phyloP scores from a whole-genome alignment of 257 asterid genomes.

The Salvia miltiorrhiza region DNA sequence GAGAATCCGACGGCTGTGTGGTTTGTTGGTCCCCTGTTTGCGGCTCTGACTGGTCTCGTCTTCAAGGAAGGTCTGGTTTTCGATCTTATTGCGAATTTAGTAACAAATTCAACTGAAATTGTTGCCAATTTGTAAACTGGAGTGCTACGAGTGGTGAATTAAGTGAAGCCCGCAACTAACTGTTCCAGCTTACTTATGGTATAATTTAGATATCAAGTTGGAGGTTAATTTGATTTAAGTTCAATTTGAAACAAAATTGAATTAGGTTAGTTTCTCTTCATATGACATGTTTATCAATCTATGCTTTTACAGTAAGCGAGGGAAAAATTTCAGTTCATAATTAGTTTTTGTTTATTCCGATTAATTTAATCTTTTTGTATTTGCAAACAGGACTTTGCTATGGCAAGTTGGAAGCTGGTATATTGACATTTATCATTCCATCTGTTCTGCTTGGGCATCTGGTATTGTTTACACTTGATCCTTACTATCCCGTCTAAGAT shows the following conservation, averaged over 20 bases:
- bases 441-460: constrained; percentile 76
- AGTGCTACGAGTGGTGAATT: too few relatives aligned
- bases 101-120: not conserved
- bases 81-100: not conserved
- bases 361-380: not conserved
- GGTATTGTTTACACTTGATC: constrained; percentile 37
- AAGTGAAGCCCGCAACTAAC: too few relatives aligned
- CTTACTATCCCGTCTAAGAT: not conserved
- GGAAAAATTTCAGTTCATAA: not conserved
- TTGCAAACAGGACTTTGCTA: constrained; percentile 62
- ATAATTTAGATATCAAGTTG: not conserved
- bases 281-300: not conserved
- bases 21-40: constrained; percentile 93
- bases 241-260: not conserved
- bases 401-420: constrained; percentile 87
- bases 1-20: constrained; percentile 73
- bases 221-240: not conserved
- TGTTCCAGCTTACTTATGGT: too few relatives aligned
- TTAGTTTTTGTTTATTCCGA: not conserved
- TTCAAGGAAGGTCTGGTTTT: constrained; percentile 76
- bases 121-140: not conserved
- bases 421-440: constrained; percentile 78
- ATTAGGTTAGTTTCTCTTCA: not conserved
- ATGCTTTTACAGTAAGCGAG: not conserved
- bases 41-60: constrained; percentile 86